Evolutionary conservation across 192 early-diverging fungal species (phyloP).

Genomic region (Coemansia sp.): DNA sequence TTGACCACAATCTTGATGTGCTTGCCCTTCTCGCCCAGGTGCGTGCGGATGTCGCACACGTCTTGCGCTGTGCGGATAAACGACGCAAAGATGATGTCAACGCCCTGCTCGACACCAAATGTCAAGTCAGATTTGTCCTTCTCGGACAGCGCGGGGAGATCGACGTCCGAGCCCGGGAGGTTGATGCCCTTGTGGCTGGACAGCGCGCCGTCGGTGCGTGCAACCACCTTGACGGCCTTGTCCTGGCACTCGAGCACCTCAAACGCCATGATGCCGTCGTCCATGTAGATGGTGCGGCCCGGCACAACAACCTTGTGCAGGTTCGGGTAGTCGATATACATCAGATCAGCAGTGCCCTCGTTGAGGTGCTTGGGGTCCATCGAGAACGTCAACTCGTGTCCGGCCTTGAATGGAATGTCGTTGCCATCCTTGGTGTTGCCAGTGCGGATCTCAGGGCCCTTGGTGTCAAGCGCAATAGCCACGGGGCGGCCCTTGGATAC

Average conservation of each 20-base stretch:
- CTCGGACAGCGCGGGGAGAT: slow-evolving; percentile 92
- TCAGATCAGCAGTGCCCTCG: slow-evolving; percentile 61
- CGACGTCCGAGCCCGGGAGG: slow-evolving; percentile 85
- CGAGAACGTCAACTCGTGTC: slow-evolving; percentile 79
- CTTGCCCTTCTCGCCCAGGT: slow-evolving; percentile 79
- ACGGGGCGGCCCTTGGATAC: slow-evolving; percentile 51
- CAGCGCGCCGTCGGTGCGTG: slow-evolving; percentile 83
- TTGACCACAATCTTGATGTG: slow-evolving; percentile 95
- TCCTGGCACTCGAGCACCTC: slow-evolving; percentile 74
- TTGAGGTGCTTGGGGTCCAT: slow-evolving; percentile 64
- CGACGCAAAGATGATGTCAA: slow-evolving; percentile 95
- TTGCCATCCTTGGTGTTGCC: slow-evolving; percentile 74
- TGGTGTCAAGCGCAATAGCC: slow-evolving; percentile 81
- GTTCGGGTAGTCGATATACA: slow-evolving; percentile 84
- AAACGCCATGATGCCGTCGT: slow-evolving; percentile 96
- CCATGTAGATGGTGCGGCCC: slow-evolving; percentile 81
- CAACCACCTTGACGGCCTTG: slow-evolving; percentile 66
- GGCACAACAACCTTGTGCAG: slow-evolving; percentile 71
- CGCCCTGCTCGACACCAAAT: slow-evolving; percentile 92
- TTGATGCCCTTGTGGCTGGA: slow-evolving; percentile 96
- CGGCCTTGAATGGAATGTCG: slow-evolving; percentile 70
- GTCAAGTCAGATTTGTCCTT: slow-evolving; percentile 89
- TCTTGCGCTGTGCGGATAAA: slow-evolving; percentile 94
- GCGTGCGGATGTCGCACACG: slow-evolving; percentile 81
- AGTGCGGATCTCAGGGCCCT: slow-evolving; percentile 87